Evolutionary conservation across 2,329 filamentous ascomycete genomes (phyloP), one percentile per base, ranked within the genome.

Genomic region (Parascedosporium putredinis): DNA sequence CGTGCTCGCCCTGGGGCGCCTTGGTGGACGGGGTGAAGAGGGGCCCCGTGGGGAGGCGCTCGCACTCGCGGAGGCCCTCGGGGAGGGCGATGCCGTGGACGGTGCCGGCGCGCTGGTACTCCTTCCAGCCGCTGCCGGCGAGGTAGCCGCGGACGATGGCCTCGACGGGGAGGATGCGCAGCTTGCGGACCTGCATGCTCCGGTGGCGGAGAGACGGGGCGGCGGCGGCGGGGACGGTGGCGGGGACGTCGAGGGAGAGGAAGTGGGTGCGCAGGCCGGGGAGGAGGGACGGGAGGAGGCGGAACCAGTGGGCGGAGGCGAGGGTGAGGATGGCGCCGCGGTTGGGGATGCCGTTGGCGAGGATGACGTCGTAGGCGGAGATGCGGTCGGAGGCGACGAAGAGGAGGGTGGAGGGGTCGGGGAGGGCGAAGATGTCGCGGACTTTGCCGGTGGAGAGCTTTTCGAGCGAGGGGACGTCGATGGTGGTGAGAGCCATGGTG

Each of bases 341-440:
- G 61, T 69, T 61, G 43, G 71, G 69, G 47, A 77, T 70, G 55
- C 71, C 71, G 59, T 93, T 96, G 59, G 78, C 71, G 75, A 95
- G 82, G 58, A 95, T 81, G 58, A 94, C 88, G 75, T 97, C 91
- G 73, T 91, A 97, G 50, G 93, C 93, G 22, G 88, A 95, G 64
- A 96, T 93, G 57, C 93, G 84, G 70, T 96, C 90, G 12, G 87
- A 86, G 22, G 87, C 84, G 50, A 90, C 81, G 62, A 95, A 91
- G 51, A 95, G 82, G 4, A 95, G 78, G 2, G 79, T 84, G 36
- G 54, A 46, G 40, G 58, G 52, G 51, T n/a, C n/a, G n/a, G 79
- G 70, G 49, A 94, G 70, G 53, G 78, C 74, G 65, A 88, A 95
- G 33, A 94, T 76, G 61, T 94, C 86, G 60, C 88, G 81, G 23